Conservation (phyloP, 306 rosid genomes). For the Prunus mira region DNA sequence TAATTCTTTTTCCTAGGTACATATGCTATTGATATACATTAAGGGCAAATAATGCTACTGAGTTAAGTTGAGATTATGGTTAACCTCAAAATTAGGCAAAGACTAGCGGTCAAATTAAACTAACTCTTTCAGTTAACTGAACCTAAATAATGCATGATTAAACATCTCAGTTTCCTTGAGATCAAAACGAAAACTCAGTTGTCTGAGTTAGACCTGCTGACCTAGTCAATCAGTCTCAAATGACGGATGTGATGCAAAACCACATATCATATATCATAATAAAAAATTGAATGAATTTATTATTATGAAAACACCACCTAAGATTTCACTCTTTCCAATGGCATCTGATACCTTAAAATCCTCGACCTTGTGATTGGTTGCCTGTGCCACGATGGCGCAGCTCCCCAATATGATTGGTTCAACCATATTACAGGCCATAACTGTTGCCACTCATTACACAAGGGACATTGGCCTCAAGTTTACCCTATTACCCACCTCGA, state of each 20-base stretch:
- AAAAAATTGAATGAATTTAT: neutral
- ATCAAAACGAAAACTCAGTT: neutral
- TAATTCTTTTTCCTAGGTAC: too few species aligned
- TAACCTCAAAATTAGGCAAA: neutral
- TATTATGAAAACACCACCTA: neutral
- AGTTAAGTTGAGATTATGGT: neutral
- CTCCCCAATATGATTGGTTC: constrained; percentile 64
- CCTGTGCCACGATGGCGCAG: constrained; percentile 55
- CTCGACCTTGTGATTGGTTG: constrained; percentile 85
- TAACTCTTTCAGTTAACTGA: constrained; percentile 29
- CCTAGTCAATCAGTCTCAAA: neutral
- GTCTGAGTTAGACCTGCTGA: neutral
- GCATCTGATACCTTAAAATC: constrained; percentile 79
- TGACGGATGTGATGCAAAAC: neutral
- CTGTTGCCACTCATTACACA: constrained; percentile 34
- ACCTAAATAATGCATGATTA: constrained; percentile 29
- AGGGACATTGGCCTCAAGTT: constrained; percentile 34
- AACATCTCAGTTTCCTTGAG: neutral
- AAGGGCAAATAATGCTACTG: neutral
- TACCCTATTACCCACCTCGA: constrained; percentile 44
- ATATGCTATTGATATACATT: neutral
- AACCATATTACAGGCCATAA: constrained; percentile 31
- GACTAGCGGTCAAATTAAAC: constrained; percentile 38
- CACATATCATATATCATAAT: neutral
- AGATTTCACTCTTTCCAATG: constrained; percentile 25